phyloP scores from a whole-genome alignment of 2,329 filamentous ascomycete species.

The Alternaria solani region DNA sequence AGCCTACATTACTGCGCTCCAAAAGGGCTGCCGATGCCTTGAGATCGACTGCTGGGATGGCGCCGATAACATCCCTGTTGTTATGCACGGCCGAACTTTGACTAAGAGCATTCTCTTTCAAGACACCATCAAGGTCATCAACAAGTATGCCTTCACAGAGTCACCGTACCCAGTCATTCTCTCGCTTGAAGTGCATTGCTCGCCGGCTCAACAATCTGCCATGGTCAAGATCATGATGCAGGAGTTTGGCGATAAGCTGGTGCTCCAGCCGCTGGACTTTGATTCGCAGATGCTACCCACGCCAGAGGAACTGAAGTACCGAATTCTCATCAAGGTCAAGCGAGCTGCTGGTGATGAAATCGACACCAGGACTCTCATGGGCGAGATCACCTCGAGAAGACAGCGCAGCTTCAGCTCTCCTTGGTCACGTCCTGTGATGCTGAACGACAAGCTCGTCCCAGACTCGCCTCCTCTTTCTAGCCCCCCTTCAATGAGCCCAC shows the following conservation, averaged over 20 bases:
- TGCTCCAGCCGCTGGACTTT: slow-evolving; percentile 76
- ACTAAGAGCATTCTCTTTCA: slow-evolving; percentile 89
- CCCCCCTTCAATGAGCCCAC: slow-evolving; percentile 61
- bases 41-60: slow-evolving; percentile 99
- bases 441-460: slow-evolving; percentile 65
- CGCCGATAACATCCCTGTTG: slow-evolving; percentile 82
- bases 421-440: slow-evolving; percentile 68
- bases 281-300: slow-evolving; percentile 76
- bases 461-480: slow-evolving; percentile 60
- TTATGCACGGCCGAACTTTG: slow-evolving; percentile 89
- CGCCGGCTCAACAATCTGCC: slow-evolving; percentile 76
- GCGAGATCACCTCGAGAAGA: slow-evolving; percentile 48
- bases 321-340: slow-evolving; percentile 94
- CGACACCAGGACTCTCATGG: slow-evolving; percentile 45
- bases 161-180: slow-evolving; percentile 92
- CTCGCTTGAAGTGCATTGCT: slow-evolving; percentile 95
- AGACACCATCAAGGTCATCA: slow-evolving; percentile 91
- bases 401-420: slow-evolving; percentile 80
- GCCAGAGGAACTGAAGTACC: slow-evolving; percentile 82
- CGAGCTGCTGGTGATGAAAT: slow-evolving; percentile 66
- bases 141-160: slow-evolving; percentile 89
- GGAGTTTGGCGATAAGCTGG: slow-evolving; percentile 79
- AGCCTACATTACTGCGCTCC: slow-evolving; percentile 88
- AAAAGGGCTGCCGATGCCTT: slow-evolving; percentile 90
- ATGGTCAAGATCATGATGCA: slow-evolving; percentile 93